Evolutionary conservation across 164 flowering plant genomes (phyloP), one percentile per base, ranked within the genome.

Genomic region (Sextonia rubra): DNA sequence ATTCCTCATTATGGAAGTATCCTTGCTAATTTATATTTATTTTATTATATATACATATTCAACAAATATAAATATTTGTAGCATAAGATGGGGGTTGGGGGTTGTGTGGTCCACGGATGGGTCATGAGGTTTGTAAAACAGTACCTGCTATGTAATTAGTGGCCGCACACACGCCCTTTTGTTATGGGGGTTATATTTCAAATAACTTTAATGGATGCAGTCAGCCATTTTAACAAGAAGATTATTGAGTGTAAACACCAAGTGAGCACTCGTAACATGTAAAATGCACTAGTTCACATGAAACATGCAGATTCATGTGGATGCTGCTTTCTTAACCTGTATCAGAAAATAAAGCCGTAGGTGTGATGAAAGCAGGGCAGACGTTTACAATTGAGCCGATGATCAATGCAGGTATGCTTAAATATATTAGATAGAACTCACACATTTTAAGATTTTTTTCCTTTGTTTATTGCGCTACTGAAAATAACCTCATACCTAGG

Each of bases 321-420:
- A 8, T 48, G 26, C 44, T 29, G 69, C 29, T 72, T 52, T 89
- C 88, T 90, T 85, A 71, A 85, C 82, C 20, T 22, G 18, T 23
- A 62, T 63, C 82, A 95, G 99, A 84, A 85, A 95, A 93, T 78
- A 93, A 91, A 83, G 98, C 99, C 47, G 99, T 95, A 73, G 99
- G 98, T 60, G 91, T 95, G 72, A 93, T 93, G 99, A 95, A 91
- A 82, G 96, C 93, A 47, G 99, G 99, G 64, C 99, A 95, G 81
- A 95, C 91, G 71, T 95, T 95, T 76, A 90, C 99, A 5, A 95
- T 95, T 65, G 99, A 95, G 77, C 99, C 99, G 11, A 95, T 93
- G 99, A 89, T 93, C 64, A 95, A 93, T 80, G 82, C 94, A 75
- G 99, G 98, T 93, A 6, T 17, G 70, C 14, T 60, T 15, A 22